phyloP scores from a whole-genome alignment of 2,329 filamentous ascomycete genomes.

The Neofusicoccum sp. region DNA sequence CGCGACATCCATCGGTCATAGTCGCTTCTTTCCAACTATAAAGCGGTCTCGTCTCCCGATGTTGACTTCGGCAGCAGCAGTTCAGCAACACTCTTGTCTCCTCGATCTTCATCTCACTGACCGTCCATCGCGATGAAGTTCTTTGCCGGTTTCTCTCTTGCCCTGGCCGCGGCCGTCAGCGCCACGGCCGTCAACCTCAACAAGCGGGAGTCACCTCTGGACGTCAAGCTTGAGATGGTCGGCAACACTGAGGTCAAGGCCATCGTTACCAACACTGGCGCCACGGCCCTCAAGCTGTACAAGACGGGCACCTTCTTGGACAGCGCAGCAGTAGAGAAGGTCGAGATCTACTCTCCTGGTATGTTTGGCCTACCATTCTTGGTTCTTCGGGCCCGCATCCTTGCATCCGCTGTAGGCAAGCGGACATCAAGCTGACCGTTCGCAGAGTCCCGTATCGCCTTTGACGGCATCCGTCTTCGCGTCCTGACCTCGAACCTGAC shows the following conservation, averaged over 20 bases:
- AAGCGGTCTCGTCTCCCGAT: too few species aligned
- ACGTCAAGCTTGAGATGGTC: conserved; percentile 30
- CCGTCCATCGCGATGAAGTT: conserved; percentile 3
- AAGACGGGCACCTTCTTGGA: conserved; percentile 58
- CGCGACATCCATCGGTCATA: too few species aligned
- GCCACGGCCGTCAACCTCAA: conserved; percentile 3
- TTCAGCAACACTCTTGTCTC: too few species aligned
- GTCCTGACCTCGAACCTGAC: conserved; percentile 49
- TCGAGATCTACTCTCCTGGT: conserved; percentile 53
- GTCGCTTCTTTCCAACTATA: too few species aligned
- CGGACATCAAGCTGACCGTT: not conserved
- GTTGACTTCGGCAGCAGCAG: too few species aligned
- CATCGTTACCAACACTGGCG: conserved; percentile 57
- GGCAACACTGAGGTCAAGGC: conserved; percentile 59
- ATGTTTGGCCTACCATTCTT: conserved; percentile 28
- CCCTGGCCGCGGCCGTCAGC: not conserved
- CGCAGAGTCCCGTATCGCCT: conserved; percentile 48
- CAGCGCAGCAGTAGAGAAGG: conserved; percentile 55
- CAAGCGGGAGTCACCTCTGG: conserved; percentile 10
- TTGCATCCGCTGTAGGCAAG: not conserved
- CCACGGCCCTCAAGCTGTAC: conserved; percentile 53
- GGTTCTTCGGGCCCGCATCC: not conserved
- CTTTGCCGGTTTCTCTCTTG: not conserved
- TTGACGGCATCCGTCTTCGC: conserved; percentile 58
- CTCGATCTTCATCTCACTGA: too few species aligned